phyloP scores from a whole-genome alignment of 306 rosid genomes.

The Ochetophila trinervis region DNA sequence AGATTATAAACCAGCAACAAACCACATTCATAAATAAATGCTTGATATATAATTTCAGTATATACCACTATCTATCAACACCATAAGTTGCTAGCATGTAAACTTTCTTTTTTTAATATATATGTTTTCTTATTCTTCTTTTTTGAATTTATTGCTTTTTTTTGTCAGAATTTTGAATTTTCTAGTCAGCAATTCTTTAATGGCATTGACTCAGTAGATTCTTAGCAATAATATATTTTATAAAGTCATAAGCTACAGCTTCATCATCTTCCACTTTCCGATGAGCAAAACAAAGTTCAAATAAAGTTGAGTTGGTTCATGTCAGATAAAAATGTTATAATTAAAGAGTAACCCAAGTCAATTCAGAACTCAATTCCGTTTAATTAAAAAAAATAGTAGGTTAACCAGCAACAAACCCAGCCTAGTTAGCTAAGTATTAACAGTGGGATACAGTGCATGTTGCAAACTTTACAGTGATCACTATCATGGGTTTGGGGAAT shows the following conservation, averaged over 20 bases:
- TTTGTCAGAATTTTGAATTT: neutral
- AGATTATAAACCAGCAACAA: too few species aligned
- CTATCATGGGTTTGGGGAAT: slow-evolving; percentile 13
- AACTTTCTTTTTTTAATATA: too few species aligned
- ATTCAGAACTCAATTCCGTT: slow-evolving; percentile 1
- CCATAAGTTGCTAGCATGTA: too few species aligned
- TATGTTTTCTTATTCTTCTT: too few species aligned
- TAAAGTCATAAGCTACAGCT: slow-evolving; percentile 30
- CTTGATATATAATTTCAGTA: too few species aligned
- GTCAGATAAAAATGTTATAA: neutral
- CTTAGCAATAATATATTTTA: neutral
- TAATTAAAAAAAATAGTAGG: neutral
- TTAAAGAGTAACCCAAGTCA: neutral
- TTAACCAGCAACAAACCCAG: slow-evolving; percentile 6
- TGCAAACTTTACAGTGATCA: slow-evolving; percentile 7
- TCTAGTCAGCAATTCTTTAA: neutral
- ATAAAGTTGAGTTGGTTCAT: slow-evolving; percentile 15
- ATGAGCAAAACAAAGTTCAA: slow-evolving; percentile 13
- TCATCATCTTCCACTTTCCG: slow-evolving; percentile 43
- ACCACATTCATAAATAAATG: too few species aligned
- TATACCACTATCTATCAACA: too few species aligned
- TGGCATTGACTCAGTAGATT: slow-evolving; percentile 3
- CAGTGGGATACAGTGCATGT: slow-evolving; percentile 28
- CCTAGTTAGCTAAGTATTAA: slow-evolving; percentile 11
- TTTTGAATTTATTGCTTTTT: too few species aligned